phyloP scores from a whole-genome alignment of 2,329 filamentous ascomycete genomes.

The Xylaria multiplex region DNA sequence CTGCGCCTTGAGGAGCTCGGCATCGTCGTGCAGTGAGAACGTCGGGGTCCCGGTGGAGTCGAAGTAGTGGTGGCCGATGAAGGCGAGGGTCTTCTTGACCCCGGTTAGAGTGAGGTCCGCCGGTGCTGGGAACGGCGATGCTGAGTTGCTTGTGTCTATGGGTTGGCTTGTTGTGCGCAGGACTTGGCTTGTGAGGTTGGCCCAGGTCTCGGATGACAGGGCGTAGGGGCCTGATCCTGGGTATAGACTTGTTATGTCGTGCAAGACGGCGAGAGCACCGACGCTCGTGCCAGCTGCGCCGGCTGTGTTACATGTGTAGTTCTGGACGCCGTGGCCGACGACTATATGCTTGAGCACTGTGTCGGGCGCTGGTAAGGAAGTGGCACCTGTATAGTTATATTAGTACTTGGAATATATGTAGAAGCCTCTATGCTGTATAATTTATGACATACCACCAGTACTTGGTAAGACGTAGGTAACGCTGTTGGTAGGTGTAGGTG shows the following conservation, averaged over 20 bases:
- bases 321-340: constrained; percentile 73
- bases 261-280: constrained; percentile 69
- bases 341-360: constrained; percentile 63
- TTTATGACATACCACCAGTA: constrained; percentile 48
- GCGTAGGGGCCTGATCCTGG: constrained; percentile 55
- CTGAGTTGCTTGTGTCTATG: constrained; percentile 56
- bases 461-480: constrained; percentile 52
- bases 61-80: constrained; percentile 76
- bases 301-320: constrained; percentile 68
- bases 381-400: constrained; percentile 44
- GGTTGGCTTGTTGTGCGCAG: constrained; percentile 58
- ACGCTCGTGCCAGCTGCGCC: constrained; percentile 52
- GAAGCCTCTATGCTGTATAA: constrained; percentile 23
- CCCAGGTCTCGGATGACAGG: constrained; percentile 53
- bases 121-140: constrained; percentile 52
- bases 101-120: constrained; percentile 53
- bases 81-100: constrained; percentile 50
- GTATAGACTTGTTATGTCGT: constrained; percentile 65
- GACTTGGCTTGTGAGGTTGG: constrained; percentile 53
- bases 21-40: constrained; percentile 63
- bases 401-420: neutral
- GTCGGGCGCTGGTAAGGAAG: constrained; percentile 58
- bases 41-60: constrained; percentile 62
- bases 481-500: constrained; percentile 24
- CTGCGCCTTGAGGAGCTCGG: constrained; percentile 57